A percentile compares a stretch with the other conserved stretches of the same genome.
phyloP scores from a whole-genome alignment of 257 asterid genomes.

The Osmanthus fragrans region DNA sequence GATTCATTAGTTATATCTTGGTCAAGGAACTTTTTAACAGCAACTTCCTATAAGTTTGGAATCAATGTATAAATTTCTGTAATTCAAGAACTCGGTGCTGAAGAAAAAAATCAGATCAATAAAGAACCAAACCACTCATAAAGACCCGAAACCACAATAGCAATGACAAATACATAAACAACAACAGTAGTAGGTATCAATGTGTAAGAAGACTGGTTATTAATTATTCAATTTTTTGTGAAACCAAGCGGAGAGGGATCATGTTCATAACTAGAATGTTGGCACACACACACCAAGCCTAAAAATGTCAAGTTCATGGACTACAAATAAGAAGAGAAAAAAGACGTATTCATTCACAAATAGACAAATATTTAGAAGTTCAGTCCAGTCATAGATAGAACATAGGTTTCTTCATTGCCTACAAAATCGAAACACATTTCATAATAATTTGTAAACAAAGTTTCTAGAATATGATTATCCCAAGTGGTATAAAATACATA shows the following conservation, averaged over 20 bases:
- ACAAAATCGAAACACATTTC: background rate
- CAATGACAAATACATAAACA: background rate
- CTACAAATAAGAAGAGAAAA: background rate
- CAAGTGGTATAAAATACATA: background rate
- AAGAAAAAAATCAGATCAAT: conserved; percentile 17
- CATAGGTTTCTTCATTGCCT: background rate
- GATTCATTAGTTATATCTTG: conserved; percentile 87
- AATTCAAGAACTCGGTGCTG: conserved; percentile 20
- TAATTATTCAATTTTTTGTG: background rate
- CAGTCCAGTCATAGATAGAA: background rate
- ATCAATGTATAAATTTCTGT: conserved; percentile 27
- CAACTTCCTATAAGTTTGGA: conserved; percentile 76
- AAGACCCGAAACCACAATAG: conserved; percentile 4
- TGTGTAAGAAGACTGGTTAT: background rate
- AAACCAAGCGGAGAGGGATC: background rate
- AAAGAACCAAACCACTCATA: conserved; percentile 5
- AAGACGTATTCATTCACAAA: no score
- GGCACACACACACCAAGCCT: background rate
- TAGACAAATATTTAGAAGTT: background rate
- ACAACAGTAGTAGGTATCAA: no score
- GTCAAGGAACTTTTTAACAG: conserved; percentile 90
- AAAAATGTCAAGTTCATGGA: background rate
- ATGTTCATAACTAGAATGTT: background rate
- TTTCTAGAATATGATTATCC: background rate
- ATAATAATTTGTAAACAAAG: background rate